phyloP scores from a whole-genome alignment of 2,329 filamentous ascomycete genomes.

The Sarocladium oryzae region DNA sequence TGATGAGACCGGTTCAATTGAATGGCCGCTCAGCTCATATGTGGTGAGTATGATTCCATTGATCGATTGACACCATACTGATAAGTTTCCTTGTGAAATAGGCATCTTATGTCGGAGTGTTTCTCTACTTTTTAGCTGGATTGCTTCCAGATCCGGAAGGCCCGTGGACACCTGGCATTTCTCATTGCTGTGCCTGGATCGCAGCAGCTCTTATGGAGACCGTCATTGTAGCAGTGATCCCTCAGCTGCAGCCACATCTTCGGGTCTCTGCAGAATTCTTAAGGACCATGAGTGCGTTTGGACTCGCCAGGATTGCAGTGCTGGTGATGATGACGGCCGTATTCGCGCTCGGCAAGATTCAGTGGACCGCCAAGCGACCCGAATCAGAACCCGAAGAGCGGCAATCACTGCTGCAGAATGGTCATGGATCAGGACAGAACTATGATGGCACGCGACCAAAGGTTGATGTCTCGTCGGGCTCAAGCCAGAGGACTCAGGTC shows the following conservation, averaged over 20 bases:
- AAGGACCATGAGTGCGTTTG: slow-evolving; percentile 23
- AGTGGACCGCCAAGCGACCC: slow-evolving; percentile 19
- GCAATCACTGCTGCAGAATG: slow-evolving; percentile 33
- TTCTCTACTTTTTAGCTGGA: slow-evolving; percentile 35
- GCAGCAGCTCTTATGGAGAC: slow-evolving; percentile 26
- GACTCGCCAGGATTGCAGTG: slow-evolving; percentile 24
- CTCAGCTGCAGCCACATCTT: slow-evolving; percentile 22
- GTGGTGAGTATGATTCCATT: slow-evolving; percentile 20
- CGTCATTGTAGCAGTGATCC: slow-evolving; percentile 29
- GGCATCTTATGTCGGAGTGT: slow-evolving; percentile 33
- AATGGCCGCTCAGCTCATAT: slow-evolving; percentile 35
- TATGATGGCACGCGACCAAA: slow-evolving; percentile 21
- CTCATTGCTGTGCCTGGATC: slow-evolving; percentile 32
- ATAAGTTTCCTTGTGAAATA: slow-evolving; percentile 9
- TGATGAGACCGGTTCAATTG: slow-evolving; percentile 18
- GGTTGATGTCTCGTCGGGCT: slow-evolving; percentile 10
- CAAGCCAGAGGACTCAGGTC: slow-evolving; percentile 21
- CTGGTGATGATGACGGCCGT: slow-evolving; percentile 28
- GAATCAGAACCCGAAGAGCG: slow-evolving; percentile 27
- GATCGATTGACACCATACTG: not conserved
- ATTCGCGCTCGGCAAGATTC: slow-evolving; percentile 24
- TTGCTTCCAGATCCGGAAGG: slow-evolving; percentile 37
- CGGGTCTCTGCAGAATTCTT: slow-evolving; percentile 22
- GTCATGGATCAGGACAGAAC: slow-evolving; percentile 21
- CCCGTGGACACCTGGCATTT: slow-evolving; percentile 31